Evolutionary conservation across 306 rosid species (phyloP), one percentile per base, ranked within the genome.

Genomic region (Trifolium pratense): DNA sequence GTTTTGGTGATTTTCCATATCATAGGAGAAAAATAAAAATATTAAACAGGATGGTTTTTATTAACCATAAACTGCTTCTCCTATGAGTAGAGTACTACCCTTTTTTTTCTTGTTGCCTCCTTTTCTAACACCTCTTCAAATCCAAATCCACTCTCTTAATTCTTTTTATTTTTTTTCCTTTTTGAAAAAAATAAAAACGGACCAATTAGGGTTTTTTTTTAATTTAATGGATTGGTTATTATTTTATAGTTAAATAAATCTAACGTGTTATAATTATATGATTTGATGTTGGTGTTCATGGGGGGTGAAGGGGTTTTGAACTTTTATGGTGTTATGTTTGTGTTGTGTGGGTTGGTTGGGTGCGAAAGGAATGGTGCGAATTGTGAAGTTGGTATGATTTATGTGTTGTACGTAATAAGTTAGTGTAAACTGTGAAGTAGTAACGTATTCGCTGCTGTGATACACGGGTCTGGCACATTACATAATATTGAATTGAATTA

Each of bases 1-100:
- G 82, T 65, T 75, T 60, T 69, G 80, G 62, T 80, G 76, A 69
- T 82, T 82, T 79, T 79, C 88, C 87, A 80, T 84, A 72, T 34
- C 46, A 49, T 81, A 74, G 25, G 68, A 56, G 66, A 63, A 78
- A 67, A 51, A 23, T 23, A 52, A 16, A 7, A 39, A 55, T 17
- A 56, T 57, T 55, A 43, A 48, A 56, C 67, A 66, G 40, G 25
- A 43, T 73, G 78, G 80, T 82, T 82, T 32, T 66, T 20, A 53
- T 20, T 66, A 66, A 66, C 76, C 73, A 71, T 83, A 70, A 83
- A 79, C 77, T 73, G 48, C 69, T 61, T 9, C 75, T 70, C 43
- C 69, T 17, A 40, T 5, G 18, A 13, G 65, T 15, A 20, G 18
- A 13, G 65, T 15, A 20, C 53, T 36, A 36, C 2, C 18, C 43